Conservation (phyloP, 768 basidiomycete genomes). For the Hirschioporus abietinus region DNA sequence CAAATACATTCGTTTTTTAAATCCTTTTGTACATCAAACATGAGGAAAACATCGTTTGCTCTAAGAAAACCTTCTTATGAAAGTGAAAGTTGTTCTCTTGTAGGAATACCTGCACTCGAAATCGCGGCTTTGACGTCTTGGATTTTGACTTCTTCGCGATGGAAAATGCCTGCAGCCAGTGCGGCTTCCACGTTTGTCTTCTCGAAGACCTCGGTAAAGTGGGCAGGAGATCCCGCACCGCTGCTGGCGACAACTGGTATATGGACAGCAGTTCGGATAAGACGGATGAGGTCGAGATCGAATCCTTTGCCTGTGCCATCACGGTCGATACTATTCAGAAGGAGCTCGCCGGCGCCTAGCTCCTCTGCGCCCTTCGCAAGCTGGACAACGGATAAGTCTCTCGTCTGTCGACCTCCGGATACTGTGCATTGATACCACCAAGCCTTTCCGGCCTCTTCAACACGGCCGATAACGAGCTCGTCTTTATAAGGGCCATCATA, state of each 20-base stretch:
- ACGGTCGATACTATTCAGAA: conserved; percentile 94
- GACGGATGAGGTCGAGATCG: conserved; percentile 73
- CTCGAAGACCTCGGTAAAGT: conserved; percentile 86
- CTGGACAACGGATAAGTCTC: conserved; percentile 83
- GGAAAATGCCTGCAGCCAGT: conserved; percentile 96
- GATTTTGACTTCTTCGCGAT: conserved; percentile 83
- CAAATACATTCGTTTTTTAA: background rate
- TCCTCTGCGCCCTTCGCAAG: conserved; percentile 87
- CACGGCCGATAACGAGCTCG: conserved; percentile 51
- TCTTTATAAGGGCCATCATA: conserved; percentile 67
- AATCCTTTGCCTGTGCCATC: conserved; percentile 93
- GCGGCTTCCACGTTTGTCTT: conserved; percentile 83
- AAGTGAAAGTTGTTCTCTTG: conserved; percentile 22
- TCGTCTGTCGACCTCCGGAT: conserved; percentile 81
- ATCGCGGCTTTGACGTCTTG: conserved; percentile 68
- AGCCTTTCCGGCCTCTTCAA: conserved; percentile 60
- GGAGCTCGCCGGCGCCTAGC: conserved; percentile 91
- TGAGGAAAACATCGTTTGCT: background rate
- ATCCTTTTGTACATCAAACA: background rate
- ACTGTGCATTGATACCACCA: conserved; percentile 99
- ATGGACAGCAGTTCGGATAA: conserved; percentile 69
- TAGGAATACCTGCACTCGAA: conserved; percentile 41
- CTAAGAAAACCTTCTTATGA: background rate
- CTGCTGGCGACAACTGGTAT: conserved; percentile 96
- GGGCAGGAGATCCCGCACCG: conserved; percentile 76